A percentile compares a stretch with the other conserved stretches of the same genome.
phyloP scores from a whole-genome alignment of 768 basidiomycete genomes.

The Auricularia heimuer region DNA sequence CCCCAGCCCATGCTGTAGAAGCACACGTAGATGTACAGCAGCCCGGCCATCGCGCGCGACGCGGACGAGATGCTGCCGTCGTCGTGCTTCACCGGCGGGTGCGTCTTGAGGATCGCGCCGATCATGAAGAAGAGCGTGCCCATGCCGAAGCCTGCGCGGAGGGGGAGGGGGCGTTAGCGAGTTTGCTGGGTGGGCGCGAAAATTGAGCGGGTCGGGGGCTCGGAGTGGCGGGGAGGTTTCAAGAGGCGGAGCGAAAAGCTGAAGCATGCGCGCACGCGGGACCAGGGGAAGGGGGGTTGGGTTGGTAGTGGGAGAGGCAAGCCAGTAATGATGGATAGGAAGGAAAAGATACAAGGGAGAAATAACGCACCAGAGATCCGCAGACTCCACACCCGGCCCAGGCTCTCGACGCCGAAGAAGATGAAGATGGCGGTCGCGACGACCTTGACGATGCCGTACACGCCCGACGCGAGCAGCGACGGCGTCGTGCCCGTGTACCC shows the following conservation, averaged over 20 bases:
- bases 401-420: conserved; percentile 53
- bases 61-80: conserved; percentile 21
- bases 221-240: neutral
- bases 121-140: conserved; percentile 72
- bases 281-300: too few relatives aligned
- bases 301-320: neutral
- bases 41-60: conserved; percentile 73
- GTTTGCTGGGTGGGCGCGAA: too few relatives aligned
- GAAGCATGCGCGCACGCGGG: too few relatives aligned
- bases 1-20: conserved; percentile 89
- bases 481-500: conserved; percentile 51
- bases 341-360: too few relatives aligned
- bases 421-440: conserved; percentile 58
- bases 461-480: conserved; percentile 61
- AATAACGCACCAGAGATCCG: conserved; percentile 27
- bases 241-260: too few relatives aligned
- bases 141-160: conserved; percentile 65
- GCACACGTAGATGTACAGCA: conserved; percentile 80
- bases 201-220: neutral
- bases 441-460: conserved; percentile 61
- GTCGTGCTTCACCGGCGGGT: conserved; percentile 40
- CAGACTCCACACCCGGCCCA: conserved; percentile 61
- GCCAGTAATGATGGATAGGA: neutral
- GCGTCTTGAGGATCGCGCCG: conserved; percentile 72
- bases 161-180: neutral